A percentile compares a stretch with the other conserved stretches of the same genome.
Evolutionary conservation across 352 stramenopile species (phyloP).

Genomic region (Thalassiosira hispida): DNA sequence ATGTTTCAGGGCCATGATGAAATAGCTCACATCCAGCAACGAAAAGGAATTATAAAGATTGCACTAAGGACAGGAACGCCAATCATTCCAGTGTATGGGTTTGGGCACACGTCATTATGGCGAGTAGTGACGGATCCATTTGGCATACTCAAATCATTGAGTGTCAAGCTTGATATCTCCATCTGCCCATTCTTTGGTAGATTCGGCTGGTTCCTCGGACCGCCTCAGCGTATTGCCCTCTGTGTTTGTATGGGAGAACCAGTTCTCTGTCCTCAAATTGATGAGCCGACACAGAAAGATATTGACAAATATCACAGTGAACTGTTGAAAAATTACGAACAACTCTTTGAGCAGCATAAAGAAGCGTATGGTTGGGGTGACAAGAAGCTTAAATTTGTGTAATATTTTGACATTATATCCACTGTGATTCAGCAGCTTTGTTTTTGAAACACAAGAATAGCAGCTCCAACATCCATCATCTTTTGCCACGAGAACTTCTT

Average conservation of each 20-base stretch:
- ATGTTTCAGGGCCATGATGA: constrained; percentile 77
- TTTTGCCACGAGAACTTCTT: constrained; percentile 21
- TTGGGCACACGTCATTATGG: constrained; percentile 70
- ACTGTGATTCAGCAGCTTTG: no score
- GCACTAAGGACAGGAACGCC: constrained; percentile 58
- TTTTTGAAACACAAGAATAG: constrained; percentile 26
- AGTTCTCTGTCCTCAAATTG: constrained; percentile 66
- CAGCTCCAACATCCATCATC: constrained; percentile 26
- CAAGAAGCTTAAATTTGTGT: constrained; percentile 61
- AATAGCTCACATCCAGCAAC: constrained; percentile 54
- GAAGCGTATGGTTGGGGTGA: constrained; percentile 63
- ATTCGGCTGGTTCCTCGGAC: constrained; percentile 71
- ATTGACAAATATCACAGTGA: constrained; percentile 73
- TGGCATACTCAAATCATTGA: constrained; percentile 64
- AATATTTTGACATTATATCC: no score
- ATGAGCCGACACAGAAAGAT: constrained; percentile 61
- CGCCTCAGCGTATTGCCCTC: constrained; percentile 54
- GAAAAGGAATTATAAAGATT: constrained; percentile 80
- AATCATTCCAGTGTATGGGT: constrained; percentile 73
- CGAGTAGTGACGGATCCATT: constrained; percentile 71
- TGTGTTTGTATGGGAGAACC: constrained; percentile 66
- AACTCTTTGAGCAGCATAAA: constrained; percentile 76
- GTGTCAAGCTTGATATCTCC: constrained; percentile 50
- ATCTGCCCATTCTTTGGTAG: constrained; percentile 76
- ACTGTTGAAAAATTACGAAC: constrained; percentile 61